Conservation (phyloP, 129 eudicot genomes). For the Arctium minus region DNA sequence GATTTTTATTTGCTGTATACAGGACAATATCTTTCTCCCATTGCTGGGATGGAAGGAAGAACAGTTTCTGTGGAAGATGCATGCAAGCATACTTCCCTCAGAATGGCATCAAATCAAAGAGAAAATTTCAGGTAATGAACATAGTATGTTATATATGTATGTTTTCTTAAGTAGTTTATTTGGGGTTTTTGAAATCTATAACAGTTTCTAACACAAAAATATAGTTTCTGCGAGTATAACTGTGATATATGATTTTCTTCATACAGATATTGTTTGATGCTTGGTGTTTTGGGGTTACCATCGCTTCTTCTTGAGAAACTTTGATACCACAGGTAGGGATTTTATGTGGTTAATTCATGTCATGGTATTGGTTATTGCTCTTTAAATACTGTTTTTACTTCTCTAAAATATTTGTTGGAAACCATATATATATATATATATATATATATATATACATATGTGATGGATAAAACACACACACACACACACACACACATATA, state of each 20-base stretch:
- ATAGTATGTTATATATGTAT: background rate
- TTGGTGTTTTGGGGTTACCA: background rate
- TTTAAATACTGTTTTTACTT: background rate
- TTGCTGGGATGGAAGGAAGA: background rate
- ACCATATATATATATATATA: background rate
- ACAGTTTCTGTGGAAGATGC: slow-evolving; percentile 8
- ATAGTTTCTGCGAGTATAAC: background rate
- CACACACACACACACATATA: background rate
- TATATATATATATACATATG: background rate
- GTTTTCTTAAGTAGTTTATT: background rate
- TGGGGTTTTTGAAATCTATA: background rate
- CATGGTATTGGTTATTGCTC: background rate
- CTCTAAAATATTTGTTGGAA: background rate
- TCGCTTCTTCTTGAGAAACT: slow-evolving; percentile 2
- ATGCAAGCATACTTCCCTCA: slow-evolving; percentile 15
- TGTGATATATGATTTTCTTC: background rate
- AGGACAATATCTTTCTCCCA: background rate
- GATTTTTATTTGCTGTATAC: background rate
- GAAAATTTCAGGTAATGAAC: slow-evolving; percentile 1
- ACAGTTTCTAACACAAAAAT: background rate
- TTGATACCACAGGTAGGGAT: background rate
- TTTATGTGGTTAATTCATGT: slow-evolving; percentile 5
- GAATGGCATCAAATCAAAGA: slow-evolving; percentile 14
- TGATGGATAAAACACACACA: too few relatives aligned
- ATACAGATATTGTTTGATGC: background rate